These are phyloP conservation scores for Exophiala alcalophila DNA, from an alignment of 2,329 filamentous ascomycete species.

Conservation along the genomic window DNA sequence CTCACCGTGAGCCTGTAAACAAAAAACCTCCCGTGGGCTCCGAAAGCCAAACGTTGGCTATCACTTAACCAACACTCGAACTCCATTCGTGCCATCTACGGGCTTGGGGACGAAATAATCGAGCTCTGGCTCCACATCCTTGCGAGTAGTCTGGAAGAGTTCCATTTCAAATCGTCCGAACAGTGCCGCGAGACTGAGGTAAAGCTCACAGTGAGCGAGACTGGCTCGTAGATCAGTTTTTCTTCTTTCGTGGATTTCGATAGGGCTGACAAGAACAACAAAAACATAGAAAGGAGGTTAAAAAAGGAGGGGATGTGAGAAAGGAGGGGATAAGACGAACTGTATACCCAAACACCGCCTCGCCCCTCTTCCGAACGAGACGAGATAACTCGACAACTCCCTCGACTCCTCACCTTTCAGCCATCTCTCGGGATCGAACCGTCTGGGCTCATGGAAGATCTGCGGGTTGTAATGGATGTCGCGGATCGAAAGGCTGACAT, in stretches of 20 bases:
- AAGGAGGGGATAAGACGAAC: constrained; percentile 15
- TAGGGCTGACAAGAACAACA: too few relatives aligned
- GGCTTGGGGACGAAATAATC: constrained; percentile 24
- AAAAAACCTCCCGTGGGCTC: too few relatives aligned
- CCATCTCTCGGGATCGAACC: constrained; percentile 9
- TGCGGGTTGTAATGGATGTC: constrained; percentile 32
- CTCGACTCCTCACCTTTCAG: constrained; percentile 22
- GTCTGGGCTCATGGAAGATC: constrained; percentile 2
- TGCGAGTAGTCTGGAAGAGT: constrained; percentile 22
- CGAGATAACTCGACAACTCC: constrained; percentile 37
- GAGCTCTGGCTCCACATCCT: constrained; percentile 28
- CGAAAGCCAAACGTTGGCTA: neutral
- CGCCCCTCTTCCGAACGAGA: constrained; percentile 46
- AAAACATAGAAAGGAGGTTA: neutral
- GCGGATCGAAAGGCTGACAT: constrained; percentile 28
- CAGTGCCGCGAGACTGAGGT: constrained; percentile 29
- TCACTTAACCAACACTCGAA: neutral
- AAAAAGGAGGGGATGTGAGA: neutral
- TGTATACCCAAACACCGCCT: constrained; percentile 41
- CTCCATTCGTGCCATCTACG: neutral
- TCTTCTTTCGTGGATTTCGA: neutral
- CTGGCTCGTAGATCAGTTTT: neutral
- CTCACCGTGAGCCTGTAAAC: too few relatives aligned
- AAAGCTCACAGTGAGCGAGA: constrained; percentile 30
- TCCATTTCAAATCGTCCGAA: constrained; percentile 22